These are phyloP conservation scores for Talaromyces rugulosus DNA, from an alignment of 2,329 filamentous ascomycete species.

Conservation along the genomic window DNA sequence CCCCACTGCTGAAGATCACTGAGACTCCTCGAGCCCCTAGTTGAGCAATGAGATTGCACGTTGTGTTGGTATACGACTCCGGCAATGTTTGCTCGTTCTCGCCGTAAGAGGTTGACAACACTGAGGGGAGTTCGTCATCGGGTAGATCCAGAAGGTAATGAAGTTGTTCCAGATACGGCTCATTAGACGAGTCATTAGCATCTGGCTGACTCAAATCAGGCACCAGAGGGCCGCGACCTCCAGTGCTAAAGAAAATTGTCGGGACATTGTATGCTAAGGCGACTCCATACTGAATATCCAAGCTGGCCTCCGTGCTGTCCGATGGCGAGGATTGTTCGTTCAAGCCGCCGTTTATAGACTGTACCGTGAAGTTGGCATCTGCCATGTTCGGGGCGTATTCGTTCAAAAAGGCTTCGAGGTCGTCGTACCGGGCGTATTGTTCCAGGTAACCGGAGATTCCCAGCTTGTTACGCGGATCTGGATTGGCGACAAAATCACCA, in stretches of 20 bases:
- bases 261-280: constrained; percentile 53
- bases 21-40: constrained; percentile 64
- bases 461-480: constrained; percentile 35
- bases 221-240: constrained; percentile 50
- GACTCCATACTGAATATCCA: constrained; percentile 61
- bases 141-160: constrained; percentile 55
- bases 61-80: constrained; percentile 11
- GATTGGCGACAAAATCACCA: constrained; percentile 35
- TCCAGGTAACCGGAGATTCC: constrained; percentile 49
- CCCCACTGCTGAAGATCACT: constrained; percentile 62
- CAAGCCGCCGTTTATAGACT: constrained; percentile 54
- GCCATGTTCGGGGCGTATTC: constrained; percentile 50
- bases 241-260: constrained; percentile 58
- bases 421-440: constrained; percentile 49
- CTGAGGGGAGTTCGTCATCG: constrained; percentile 55
- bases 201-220: constrained; percentile 45
- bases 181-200: constrained; percentile 49
- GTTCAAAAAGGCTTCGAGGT: constrained; percentile 55
- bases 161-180: constrained; percentile 64
- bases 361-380: constrained; percentile 54
- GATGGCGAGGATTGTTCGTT: constrained; percentile 43
- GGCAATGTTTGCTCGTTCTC: constrained; percentile 54
- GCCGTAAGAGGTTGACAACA: constrained; percentile 67
- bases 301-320: constrained; percentile 55
- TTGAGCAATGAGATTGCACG: constrained; percentile 61